Conservation (phyloP, 176 grass and related monocot species). For the Carex kokanica region DNA sequence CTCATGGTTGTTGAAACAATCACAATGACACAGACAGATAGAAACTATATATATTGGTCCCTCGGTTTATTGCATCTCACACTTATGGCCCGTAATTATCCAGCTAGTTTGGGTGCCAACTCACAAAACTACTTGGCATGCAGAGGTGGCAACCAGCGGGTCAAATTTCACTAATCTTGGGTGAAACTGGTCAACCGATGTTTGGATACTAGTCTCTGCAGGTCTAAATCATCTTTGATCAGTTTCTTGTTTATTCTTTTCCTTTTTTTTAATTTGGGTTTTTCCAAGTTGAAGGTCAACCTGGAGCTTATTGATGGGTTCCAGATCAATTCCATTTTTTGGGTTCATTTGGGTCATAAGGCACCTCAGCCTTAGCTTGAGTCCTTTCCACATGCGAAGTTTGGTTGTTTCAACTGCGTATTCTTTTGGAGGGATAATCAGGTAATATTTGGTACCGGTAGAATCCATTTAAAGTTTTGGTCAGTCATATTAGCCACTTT, state of each 20-base stretch:
- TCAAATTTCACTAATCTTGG: background rate
- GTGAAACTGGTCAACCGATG: background rate
- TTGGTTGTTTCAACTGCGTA: background rate
- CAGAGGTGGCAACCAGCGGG: background rate
- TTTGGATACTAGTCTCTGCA: background rate
- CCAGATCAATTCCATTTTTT: background rate
- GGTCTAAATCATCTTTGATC: background rate
- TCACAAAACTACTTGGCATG: background rate
- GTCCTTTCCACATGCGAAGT: background rate
- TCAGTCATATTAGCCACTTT: background rate
- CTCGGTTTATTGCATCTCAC: background rate
- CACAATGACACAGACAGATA: background rate
- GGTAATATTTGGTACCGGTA: background rate
- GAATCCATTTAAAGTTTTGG: background rate
- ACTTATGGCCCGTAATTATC: background rate
- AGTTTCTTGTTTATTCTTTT: background rate
- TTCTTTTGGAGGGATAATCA: background rate
- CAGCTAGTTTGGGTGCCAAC: background rate
- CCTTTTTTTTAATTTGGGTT: background rate
- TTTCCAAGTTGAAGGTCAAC: background rate
- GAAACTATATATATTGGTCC: background rate
- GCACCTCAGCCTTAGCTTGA: background rate
- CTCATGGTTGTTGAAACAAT: background rate
- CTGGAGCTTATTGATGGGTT: background rate
- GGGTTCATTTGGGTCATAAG: background rate